Conservation (phyloP, 306 rosid genomes). For the Ochetophila trinervis region DNA sequence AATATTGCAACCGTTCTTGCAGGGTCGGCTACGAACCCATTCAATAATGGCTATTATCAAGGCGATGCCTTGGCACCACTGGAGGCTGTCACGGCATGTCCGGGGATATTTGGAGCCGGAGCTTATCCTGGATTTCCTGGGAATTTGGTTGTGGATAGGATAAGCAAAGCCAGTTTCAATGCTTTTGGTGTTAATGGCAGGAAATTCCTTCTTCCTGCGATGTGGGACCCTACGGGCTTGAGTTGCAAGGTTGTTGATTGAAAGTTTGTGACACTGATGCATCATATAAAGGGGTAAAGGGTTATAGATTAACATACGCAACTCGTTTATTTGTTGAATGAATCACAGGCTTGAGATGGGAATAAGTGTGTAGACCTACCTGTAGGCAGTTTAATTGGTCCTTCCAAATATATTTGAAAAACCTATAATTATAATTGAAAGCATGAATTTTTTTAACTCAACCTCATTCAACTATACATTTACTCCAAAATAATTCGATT, state of each 20-base stretch:
- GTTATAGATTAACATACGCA: no score
- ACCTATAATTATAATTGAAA: no score
- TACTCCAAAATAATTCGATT: no score
- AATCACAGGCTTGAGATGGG: no score
- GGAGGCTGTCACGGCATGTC: conserved; percentile 33
- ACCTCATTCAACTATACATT: no score
- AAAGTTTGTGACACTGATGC: neutral
- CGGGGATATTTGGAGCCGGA: conserved; percentile 27
- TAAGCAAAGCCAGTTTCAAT: conserved; percentile 22
- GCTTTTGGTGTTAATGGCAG: conserved; percentile 25
- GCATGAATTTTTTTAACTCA: no score
- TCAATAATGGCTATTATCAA: conserved; percentile 25
- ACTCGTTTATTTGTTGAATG: no score
- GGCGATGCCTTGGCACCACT: conserved; percentile 26
- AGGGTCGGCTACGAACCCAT: conserved; percentile 33
- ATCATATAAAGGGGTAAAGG: neutral
- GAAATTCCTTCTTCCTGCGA: conserved; percentile 37
- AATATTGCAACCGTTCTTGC: conserved; percentile 26
- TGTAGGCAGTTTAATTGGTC: no score
- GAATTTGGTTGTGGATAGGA: conserved; percentile 14
- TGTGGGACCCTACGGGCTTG: conserved; percentile 19
- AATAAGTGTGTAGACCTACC: no score
- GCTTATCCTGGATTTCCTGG: conserved; percentile 39
- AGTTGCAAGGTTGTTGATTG: conserved; percentile 20
- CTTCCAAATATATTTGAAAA: no score